phyloP scores from a whole-genome alignment of 306 rosid species.

The Arachis stenosperma region DNA sequence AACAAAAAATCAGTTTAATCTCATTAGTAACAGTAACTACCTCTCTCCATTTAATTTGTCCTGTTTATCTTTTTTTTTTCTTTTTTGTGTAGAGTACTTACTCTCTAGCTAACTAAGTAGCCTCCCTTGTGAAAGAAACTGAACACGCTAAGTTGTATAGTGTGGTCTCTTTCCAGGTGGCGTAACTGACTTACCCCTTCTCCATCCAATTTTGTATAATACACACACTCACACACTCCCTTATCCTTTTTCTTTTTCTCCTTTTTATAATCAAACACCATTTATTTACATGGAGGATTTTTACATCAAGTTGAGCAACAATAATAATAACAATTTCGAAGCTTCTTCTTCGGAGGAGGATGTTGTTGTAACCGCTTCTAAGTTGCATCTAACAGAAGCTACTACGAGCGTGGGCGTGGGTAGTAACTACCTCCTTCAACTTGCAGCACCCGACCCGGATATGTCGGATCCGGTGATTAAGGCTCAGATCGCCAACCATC shows the following conservation, averaged over 20 bases:
- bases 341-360: slow-evolving; percentile 25
- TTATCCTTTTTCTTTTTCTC: not conserved
- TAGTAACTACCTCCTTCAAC: slow-evolving; percentile 34
- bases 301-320: slow-evolving; percentile 15
- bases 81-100: not conserved
- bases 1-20: too few species aligned
- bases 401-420: not conserved
- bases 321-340: not conserved
- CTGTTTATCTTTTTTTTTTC: not conserved
- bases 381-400: slow-evolving; percentile 43
- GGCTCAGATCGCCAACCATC: slow-evolving; percentile 75
- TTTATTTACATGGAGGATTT: slow-evolving; percentile 34
- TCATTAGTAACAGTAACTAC: too few species aligned
- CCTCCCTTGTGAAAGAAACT: slow-evolving; percentile 41
- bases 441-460: slow-evolving; percentile 32
- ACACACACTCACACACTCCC: not conserved
- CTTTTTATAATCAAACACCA: too few species aligned
- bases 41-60: too few species aligned
- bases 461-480: slow-evolving; percentile 58
- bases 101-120: slow-evolving; percentile 8
- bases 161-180: slow-evolving; percentile 36
- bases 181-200: not conserved
- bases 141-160: too few species aligned
- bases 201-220: not conserved
- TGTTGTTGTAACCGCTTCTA: slow-evolving; percentile 26